Base-by-base conservation (phyloP, 1,284 basidiomycete genomes). In the Entoloma clypeatum region DNA sequence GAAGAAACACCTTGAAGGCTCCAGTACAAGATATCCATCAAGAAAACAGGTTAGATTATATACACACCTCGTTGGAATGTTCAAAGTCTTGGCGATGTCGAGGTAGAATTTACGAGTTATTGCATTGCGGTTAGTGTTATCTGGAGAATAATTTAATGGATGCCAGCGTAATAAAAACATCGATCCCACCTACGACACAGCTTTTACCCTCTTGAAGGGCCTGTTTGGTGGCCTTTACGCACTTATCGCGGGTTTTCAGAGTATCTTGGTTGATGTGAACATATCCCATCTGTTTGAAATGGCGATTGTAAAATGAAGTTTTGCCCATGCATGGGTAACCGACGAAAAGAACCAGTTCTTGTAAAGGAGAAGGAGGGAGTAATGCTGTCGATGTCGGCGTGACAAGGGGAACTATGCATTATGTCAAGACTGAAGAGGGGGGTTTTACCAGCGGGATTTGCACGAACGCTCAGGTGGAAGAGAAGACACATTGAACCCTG, bases 321-420 rank as follows among this genome's bases (percentile, higher is more conserved):
- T 98, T 98, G 30, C 94, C 94, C 1, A 91, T 65, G 35, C 83
- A 85, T 0, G 95, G 94, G 40, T 79, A 81, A 9, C 94, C 95
- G 5, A 92, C 86, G 51, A 98, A 92, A 5, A 98, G 48, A 2
- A 97, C 80, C 2, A 96, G 67, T 57, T 88, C 61, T 43, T 71
- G 63, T 6, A 52, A 48, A 1, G 54, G 52, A 0, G 60, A 52
- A 3, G 51, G 35, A 2, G 79, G 79, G 11, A 85, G 47, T 22
- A 91, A 66, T 1, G 83, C 74, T 0, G 74, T 68, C 29, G 77
- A 71, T 25, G 80, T 74, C 2, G 86, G 84, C n/a, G 74, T 70
- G 41, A 80, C 66, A 0, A 63, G 62, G 2, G 85, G 79, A 10
- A 74, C 84, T 77, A 13, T 26, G 33, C 27, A 17, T 39, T 32